Conservation (phyloP, 768 basidiomycete genomes). For the Fomitopsis pulvina region DNA sequence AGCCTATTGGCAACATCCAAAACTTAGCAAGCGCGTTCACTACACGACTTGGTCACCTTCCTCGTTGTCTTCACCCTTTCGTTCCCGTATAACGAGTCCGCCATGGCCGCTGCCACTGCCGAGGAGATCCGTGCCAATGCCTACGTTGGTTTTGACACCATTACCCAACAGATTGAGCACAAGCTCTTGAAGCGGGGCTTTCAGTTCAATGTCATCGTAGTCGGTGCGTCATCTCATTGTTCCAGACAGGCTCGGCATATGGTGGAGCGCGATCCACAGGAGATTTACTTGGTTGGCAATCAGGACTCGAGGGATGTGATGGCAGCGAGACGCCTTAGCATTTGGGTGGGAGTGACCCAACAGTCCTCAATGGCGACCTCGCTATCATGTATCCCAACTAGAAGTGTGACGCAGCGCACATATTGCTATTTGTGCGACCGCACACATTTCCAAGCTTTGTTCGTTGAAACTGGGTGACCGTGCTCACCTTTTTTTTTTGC, state of each 20-base stretch:
- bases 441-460: no score
- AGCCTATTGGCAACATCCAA: constrained; percentile 1
- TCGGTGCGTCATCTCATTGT: constrained; percentile 51
- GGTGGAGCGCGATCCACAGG: no score
- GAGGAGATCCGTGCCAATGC: constrained; percentile 87
- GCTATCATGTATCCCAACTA: no score
- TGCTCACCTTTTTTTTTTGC: constrained; percentile 3
- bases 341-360: no score
- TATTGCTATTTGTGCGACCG: no score
- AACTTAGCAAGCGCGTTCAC: constrained; percentile 1
- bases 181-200: constrained; percentile 98
- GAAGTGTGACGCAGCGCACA: no score
- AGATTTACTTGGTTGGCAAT: neutral
- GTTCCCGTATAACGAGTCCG: neutral
- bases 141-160: constrained; percentile 97
- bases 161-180: constrained; percentile 97
- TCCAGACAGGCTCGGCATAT: neutral
- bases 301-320: neutral
- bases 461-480: no score
- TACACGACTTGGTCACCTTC: neutral
- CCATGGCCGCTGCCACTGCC: constrained; percentile 33
- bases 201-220: constrained; percentile 98
- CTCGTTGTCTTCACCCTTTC: neutral
- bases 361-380: no score
- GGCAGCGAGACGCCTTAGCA: no score